Percentiles rank a stretch among this genome's conserved stretches.
Evolutionary conservation across 257 asterid genomes (phyloP).

Genomic region (Plantago ovata): DNA sequence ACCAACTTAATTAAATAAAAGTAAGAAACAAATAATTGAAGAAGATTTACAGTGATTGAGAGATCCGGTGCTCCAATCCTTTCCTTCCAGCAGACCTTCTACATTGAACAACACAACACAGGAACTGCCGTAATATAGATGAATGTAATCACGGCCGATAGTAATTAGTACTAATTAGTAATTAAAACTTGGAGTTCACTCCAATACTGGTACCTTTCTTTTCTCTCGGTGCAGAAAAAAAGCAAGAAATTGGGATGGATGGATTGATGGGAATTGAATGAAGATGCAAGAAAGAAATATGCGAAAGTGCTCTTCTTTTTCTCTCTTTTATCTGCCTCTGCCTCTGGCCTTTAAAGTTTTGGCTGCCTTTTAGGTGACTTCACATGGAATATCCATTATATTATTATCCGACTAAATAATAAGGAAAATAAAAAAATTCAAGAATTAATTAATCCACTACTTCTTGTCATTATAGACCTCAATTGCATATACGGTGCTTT

Average conservation of each 20-base stretch:
- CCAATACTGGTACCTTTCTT: neutral
- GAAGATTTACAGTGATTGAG: conserved; percentile 14
- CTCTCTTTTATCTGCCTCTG: too few species aligned
- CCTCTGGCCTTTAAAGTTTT: conserved; percentile 17
- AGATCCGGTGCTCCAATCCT: conserved; percentile 29
- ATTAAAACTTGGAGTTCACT: conserved; percentile 1
- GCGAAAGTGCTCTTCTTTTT: too few species aligned
- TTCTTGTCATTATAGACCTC: too few species aligned
- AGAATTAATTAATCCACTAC: too few species aligned
- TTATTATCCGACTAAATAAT: too few species aligned
- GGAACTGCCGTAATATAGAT: neutral
- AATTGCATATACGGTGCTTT: too few species aligned
- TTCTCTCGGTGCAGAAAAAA: conserved; percentile 9
- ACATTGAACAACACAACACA: neutral
- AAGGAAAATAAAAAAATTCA: too few species aligned
- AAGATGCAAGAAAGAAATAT: conserved; percentile 30
- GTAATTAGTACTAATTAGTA: too few species aligned
- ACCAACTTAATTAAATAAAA: neutral
- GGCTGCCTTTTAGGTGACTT: conserved; percentile 45
- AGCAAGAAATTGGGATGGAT: too few species aligned
- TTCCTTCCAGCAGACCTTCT: conserved; percentile 20
- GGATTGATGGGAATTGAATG: conserved; percentile 30
- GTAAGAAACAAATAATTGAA: neutral
- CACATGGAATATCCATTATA: too few species aligned
- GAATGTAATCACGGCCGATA: neutral